Base-by-base conservation (phyloP, 768 basidiomycete species). In the Tricholoma sp. region DNA sequence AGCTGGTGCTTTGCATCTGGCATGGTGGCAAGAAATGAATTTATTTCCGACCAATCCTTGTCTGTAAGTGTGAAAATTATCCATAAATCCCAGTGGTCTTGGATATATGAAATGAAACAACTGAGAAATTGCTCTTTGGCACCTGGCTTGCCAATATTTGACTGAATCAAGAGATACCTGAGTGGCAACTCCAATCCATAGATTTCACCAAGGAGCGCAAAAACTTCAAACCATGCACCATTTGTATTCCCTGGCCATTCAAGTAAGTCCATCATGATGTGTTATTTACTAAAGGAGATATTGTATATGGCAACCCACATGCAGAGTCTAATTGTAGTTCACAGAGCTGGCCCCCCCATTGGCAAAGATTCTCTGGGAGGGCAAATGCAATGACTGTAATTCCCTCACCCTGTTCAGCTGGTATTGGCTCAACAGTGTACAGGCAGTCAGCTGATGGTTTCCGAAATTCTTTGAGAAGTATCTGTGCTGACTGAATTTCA, bases 251-350 rank as follows among this genome's bases (percentile, higher is more conserved):
- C n/a, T n/a, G n/a, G n/a, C n/a, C n/a, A n/a, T n/a, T n/a, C n/a
- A n/a, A n/a, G n/a, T n/a, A n/a, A n/a, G n/a, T n/a, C n/a, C n/a
- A n/a, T n/a, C n/a, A n/a, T n/a, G n/a, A n/a, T n/a, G n/a, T n/a
- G n/a, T n/a, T n/a, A n/a, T n/a, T n/a, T n/a, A n/a, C n/a, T n/a
- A n/a, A n/a, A n/a, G n/a, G n/a, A n/a, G n/a, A n/a, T n/a, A n/a
- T n/a, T n/a, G n/a, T n/a, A n/a, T n/a, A n/a, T n/a, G n/a, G n/a
- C n/a, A 11, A 35, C 35, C 14, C 35, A 35, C 35, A 41, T 41
- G 43, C 35, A 37, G 50, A 1, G 57, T 62, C 56, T 72, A 56
- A 54, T 74, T 76, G 14, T 14, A 63, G 1, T 46, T 74, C 72
- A 7, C 60, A 56, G 1, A 73, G 60, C 1, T 57, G 24, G 1